Evolutionary conservation across 768 basidiomycete genomes (phyloP).

Genomic region (Psilocybe sp.): DNA sequence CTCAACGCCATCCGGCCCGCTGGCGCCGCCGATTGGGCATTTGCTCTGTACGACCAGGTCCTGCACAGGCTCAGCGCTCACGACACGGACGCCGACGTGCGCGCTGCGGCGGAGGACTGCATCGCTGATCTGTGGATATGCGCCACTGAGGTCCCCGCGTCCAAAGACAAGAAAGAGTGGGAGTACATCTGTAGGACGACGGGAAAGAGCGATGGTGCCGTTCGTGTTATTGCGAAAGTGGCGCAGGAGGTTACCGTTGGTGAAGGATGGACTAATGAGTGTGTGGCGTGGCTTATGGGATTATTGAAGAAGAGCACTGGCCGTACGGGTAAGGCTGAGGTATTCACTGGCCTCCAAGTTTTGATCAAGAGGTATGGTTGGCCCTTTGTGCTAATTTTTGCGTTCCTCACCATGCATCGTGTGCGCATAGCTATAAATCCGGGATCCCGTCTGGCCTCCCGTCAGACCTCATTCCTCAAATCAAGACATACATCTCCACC

Average conservation of each 20-base stretch:
- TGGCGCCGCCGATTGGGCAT: conserved; percentile 62
- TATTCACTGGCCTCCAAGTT: conserved; percentile 75
- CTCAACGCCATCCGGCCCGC: conserved; percentile 74
- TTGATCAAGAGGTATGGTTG: conserved; percentile 59
- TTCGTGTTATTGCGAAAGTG: conserved; percentile 83
- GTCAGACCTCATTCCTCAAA: conserved; percentile 61
- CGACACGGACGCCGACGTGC: conserved; percentile 91
- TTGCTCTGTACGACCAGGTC: conserved; percentile 73
- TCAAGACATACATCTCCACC: conserved; percentile 73
- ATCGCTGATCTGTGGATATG: conserved; percentile 87
- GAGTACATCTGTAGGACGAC: conserved; percentile 69
- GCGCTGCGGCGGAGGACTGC: conserved; percentile 75
- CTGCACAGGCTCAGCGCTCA: conserved; percentile 66
- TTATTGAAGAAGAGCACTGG: conserved; percentile 73
- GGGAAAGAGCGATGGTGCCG: conserved; percentile 71
- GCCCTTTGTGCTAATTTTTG: background rate
- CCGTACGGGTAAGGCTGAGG: conserved; percentile 71
- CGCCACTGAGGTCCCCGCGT: conserved; percentile 68
- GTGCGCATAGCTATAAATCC: conserved; percentile 30
- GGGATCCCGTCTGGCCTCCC: conserved; percentile 58
- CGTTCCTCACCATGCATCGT: background rate
- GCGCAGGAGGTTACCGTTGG: conserved; percentile 68
- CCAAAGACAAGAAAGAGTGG: conserved; percentile 75
- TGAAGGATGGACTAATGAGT: conserved; percentile 80
- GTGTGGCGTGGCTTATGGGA: conserved; percentile 72